Evolutionary conservation across 176 grass and related monocot species (phyloP).

Genomic region (Otatea glauca): DNA sequence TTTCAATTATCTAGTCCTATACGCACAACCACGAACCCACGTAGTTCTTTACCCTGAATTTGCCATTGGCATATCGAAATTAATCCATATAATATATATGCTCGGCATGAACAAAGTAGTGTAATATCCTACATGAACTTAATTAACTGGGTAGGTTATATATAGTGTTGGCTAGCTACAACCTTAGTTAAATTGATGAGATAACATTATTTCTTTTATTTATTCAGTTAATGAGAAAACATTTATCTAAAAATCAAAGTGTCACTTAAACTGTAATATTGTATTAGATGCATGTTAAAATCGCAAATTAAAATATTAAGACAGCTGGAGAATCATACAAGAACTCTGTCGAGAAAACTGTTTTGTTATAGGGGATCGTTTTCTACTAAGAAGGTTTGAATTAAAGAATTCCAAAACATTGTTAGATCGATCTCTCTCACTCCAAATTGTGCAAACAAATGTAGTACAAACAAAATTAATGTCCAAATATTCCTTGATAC

Average conservation of each 20-base stretch:
- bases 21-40: too few relatives aligned
- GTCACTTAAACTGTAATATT: background rate
- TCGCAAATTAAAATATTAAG: background rate
- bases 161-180: background rate
- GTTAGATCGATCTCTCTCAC: background rate
- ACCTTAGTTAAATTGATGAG: background rate
- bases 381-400: background rate
- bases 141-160: background rate
- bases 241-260: background rate
- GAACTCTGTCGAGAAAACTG: background rate
- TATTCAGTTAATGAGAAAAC: background rate
- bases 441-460: background rate
- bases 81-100: background rate
- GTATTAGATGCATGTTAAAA: background rate
- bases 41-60: background rate
- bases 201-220: background rate
- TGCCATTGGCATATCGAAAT: background rate
- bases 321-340: background rate
- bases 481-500: constrained; percentile 39
- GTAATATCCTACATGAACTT: background rate
- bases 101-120: background rate
- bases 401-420: background rate
- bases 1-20: background rate
- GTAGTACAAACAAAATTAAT: background rate
- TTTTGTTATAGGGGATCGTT: background rate